phyloP scores from a whole-genome alignment of 2,329 filamentous ascomycete species.

The Penicillium sp. region DNA sequence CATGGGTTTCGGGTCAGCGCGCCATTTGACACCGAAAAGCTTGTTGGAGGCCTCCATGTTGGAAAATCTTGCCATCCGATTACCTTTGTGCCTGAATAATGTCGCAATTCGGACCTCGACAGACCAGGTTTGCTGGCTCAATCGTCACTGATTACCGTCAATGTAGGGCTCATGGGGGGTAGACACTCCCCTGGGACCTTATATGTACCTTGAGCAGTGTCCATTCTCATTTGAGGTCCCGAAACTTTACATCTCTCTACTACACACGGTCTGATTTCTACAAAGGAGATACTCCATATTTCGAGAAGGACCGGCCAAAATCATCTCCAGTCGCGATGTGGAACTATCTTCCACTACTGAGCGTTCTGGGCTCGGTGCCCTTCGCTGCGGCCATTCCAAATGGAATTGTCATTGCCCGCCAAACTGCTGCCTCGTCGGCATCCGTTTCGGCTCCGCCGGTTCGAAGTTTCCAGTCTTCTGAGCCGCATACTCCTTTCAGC shows the following conservation, averaged over 20 bases:
- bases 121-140: neutral
- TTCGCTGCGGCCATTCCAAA: conserved; percentile 23
- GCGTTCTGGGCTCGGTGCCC: conserved; percentile 21
- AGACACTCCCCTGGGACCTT: neutral
- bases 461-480: conserved; percentile 55
- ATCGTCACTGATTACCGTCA: conserved; percentile 4
- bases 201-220: neutral
- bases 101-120: neutral
- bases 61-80: neutral
- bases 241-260: neutral
- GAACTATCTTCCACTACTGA: conserved; percentile 19
- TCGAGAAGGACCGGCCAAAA: neutral
- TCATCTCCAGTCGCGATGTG: conserved; percentile 19
- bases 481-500: conserved; percentile 69
- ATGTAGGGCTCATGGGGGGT: neutral
- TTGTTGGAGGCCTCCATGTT: neutral
- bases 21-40: neutral
- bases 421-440: neutral
- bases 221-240: neutral
- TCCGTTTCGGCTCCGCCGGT: conserved; percentile 39
- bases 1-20: neutral
- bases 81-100: neutral
- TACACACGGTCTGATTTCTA: neutral
- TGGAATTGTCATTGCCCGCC: conserved; percentile 14
- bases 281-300: neutral